Percentiles rank a stretch among this genome's conserved stretches.
phyloP scores from a whole-genome alignment of 2,329 filamentous ascomycete genomes.

The Lasiodiplodia gonubiensis region DNA sequence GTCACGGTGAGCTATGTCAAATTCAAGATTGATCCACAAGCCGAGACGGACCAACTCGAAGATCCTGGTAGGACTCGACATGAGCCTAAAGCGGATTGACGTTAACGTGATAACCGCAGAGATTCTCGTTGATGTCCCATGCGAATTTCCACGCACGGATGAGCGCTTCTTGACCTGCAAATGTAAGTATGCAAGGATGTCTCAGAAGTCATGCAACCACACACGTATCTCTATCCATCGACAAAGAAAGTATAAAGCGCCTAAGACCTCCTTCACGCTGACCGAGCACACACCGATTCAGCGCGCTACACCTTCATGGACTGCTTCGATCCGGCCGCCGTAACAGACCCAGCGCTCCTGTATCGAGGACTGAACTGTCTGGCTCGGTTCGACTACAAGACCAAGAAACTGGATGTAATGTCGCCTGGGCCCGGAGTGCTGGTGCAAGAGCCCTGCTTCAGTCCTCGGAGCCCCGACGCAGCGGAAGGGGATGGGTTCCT shows the following conservation, averaged over 20 bases:
- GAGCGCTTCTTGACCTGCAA: conserved; percentile 45
- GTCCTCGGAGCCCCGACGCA: background rate
- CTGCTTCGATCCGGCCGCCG: conserved; percentile 6
- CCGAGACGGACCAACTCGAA: conserved; percentile 6
- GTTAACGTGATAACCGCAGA: no score
- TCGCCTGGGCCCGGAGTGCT: conserved; percentile 3
- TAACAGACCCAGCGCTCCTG: background rate
- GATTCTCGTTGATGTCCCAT: conserved; percentile 43
- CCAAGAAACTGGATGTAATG: conserved; percentile 5
- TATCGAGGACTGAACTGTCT: conserved; percentile 12
- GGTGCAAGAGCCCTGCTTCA: conserved; percentile 15
- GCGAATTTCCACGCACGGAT: conserved; percentile 58
- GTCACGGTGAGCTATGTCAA: conserved; percentile 30
- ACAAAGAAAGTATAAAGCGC: no score
- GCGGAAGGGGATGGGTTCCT: conserved; percentile 18
- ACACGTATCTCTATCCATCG: no score
- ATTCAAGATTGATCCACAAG: conserved; percentile 38
- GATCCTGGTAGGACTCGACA: conserved; percentile 17
- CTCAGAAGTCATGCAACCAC: no score
- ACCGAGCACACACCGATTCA: background rate
- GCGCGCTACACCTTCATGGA: conserved; percentile 18
- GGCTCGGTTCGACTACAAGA: conserved; percentile 8
- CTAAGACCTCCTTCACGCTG: no score
- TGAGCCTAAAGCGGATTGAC: no score
- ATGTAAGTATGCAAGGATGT: background rate